Conservation (phyloP, 257 asterid species). For the Paraleonurus japonicus region DNA sequence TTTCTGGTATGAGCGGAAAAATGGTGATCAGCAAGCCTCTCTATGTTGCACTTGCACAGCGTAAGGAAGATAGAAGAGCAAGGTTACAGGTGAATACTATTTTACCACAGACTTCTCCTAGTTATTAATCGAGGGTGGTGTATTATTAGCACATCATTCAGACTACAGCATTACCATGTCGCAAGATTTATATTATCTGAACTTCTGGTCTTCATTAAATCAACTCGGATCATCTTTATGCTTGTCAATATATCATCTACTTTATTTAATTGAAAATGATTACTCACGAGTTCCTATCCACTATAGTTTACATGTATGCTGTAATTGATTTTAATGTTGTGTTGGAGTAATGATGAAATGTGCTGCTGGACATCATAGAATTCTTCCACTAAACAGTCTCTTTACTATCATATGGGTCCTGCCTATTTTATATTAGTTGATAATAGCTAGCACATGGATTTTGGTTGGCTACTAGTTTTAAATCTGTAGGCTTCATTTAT, state of each 20-base stretch:
- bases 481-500: background rate
- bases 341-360: background rate
- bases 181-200: background rate
- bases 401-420: background rate
- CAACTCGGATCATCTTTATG: background rate
- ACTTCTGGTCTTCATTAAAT: background rate
- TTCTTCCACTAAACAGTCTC: too few species aligned
- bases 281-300: background rate
- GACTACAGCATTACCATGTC: background rate
- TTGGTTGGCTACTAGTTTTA: background rate
- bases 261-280: background rate
- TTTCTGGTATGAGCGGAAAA: constrained; percentile 58
- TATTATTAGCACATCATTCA: background rate
- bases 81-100: constrained; percentile 45
- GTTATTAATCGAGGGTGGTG: background rate
- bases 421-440: background rate
- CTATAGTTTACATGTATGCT: background rate
- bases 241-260: background rate
- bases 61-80: constrained; percentile 49
- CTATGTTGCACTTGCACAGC: constrained; percentile 65
- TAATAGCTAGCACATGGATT: background rate
- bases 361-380: background rate
- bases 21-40: constrained; percentile 61
- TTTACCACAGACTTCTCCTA: background rate
- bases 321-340: too few species aligned